phyloP scores from a whole-genome alignment of 129 eudicot genomes.

The Silybum marianum region DNA sequence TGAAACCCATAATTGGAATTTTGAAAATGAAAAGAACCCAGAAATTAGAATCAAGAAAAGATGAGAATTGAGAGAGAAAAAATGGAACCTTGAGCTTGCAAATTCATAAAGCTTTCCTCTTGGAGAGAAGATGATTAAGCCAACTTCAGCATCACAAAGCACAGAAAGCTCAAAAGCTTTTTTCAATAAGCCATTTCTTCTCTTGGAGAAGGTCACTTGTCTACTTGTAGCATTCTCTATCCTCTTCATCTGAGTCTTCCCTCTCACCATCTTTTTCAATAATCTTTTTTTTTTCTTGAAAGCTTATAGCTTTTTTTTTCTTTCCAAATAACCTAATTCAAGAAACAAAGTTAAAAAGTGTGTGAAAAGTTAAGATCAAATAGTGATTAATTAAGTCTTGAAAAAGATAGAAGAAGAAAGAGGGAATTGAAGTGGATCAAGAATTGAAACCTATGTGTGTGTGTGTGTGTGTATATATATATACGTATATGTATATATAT shows the following conservation, averaged over 20 bases:
- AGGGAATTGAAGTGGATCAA: not conserved
- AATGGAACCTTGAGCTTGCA: conserved; percentile 73
- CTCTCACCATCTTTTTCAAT: conserved; percentile 65
- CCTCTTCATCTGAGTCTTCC: conserved; percentile 89
- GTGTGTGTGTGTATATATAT: not conserved
- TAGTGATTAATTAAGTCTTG: not conserved
- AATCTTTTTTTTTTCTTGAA: not conserved
- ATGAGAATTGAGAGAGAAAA: conserved; percentile 20
- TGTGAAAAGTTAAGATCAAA: not conserved
- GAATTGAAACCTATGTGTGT: not conserved
- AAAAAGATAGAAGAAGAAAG: conserved; percentile 3
- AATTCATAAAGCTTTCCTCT: conserved; percentile 92
- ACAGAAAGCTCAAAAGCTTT: conserved; percentile 87
- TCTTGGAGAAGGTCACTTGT: conserved; percentile 84
- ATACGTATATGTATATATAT: not conserved
- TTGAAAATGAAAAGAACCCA: conserved; percentile 10
- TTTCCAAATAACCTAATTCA: conserved; percentile 7
- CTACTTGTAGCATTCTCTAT: conserved; percentile 90
- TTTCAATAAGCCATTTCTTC: conserved; percentile 77
- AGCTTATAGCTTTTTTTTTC: no score
- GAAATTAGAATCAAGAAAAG: conserved; percentile 4
- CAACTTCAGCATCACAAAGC: conserved; percentile 91
- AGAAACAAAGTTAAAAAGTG: not conserved
- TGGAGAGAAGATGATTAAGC: conserved; percentile 83
- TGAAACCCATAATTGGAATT: conserved; percentile 1